Evolutionary conservation across 2,329 filamentous ascomycete genomes (phyloP).

Genomic region (Colletotrichum shisoi): DNA sequence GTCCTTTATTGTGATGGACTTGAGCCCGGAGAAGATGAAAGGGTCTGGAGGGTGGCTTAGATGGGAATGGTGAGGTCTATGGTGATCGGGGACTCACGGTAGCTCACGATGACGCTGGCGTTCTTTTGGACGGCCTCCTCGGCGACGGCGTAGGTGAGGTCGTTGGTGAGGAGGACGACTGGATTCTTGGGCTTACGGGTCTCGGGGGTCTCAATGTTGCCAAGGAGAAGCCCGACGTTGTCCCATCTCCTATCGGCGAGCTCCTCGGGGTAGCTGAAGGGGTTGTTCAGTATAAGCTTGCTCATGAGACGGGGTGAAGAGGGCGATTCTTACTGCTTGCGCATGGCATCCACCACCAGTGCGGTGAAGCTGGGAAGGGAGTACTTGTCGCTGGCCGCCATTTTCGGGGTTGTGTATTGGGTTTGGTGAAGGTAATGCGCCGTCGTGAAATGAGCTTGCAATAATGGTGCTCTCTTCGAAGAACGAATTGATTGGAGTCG

Average conservation of each 20-base stretch:
- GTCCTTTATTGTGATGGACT: slow-evolving; percentile 83
- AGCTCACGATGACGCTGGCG: slow-evolving; percentile 83
- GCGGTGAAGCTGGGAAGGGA: slow-evolving; percentile 54
- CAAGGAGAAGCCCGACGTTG: slow-evolving; percentile 85
- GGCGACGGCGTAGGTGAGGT: slow-evolving; percentile 87
- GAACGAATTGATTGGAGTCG: not conserved
- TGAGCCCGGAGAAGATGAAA: slow-evolving; percentile 93
- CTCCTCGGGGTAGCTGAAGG: slow-evolving; percentile 79
- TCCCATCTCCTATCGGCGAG: slow-evolving; percentile 92
- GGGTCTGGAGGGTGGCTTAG: slow-evolving; percentile 68
- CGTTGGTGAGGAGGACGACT: slow-evolving; percentile 73
- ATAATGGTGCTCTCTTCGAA: too few species aligned
- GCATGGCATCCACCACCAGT: slow-evolving; percentile 80
- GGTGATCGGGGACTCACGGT: slow-evolving; percentile 65
- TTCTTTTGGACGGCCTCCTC: slow-evolving; percentile 84
- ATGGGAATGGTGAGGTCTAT: not conserved
- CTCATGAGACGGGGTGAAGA: not conserved
- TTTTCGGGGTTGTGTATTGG: slow-evolving; percentile 1
- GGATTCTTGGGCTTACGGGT: slow-evolving; percentile 44
- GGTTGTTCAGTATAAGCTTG: slow-evolving; percentile 11
- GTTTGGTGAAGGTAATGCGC: not conserved
- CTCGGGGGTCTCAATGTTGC: slow-evolving; percentile 51
- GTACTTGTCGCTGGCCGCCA: slow-evolving; percentile 33
- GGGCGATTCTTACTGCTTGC: slow-evolving; percentile 69
- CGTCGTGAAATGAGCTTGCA: not conserved